Base-by-base conservation (phyloP, 495 filamentous ascomycete species). In the Neurospora sp. region DNA sequence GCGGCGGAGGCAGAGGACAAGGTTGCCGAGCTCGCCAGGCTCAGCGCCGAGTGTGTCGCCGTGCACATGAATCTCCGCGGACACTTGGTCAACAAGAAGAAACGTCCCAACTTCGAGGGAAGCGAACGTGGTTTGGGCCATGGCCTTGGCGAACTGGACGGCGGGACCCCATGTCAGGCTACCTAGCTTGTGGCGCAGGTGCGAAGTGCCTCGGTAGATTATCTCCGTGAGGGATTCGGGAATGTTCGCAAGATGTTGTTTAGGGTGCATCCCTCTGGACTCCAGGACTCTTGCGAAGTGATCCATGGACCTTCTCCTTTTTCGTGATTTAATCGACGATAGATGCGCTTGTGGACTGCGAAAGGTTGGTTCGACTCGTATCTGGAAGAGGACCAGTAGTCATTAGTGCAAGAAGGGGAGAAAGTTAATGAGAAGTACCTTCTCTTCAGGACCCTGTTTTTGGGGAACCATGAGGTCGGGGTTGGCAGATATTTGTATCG, bases 41-140 rank as follows among this genome's bases (percentile, higher is more conserved):
- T 1, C 15, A 19, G 7, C 28, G 10, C 72, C 73, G 5, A 77
- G 69, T 31, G 71, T 79, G 62, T 83, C 75, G 19, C 83, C 83
- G 36, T 76, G 81, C 15, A 83, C 48, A 31, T 74, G 69, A 59
- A 76, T 75, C 19, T 79, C 75, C 2, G 77, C 79, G 1, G 78
- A 70, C 0, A 82, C 77, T 69, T 85, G 77, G 72, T 86, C 85
- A 15, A 82, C 76, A 48, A 87, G 71, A 21, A 83, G 59, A 7
- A 87, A 73, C 0, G 82, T 83, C 34, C 85, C 85, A n/a, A 77
- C 71, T 45, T 83, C 73, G 72, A 86, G 84, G 15, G 76, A 74
- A 11, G 80, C 81, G 69, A 87, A 78, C n/a, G 82, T 77, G 4
- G 81, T 80, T n/a, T 81, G 79, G 43, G 85, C 77, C 21, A 78